Base-by-base conservation (phyloP, 805 yeast genomes). In the Pichia ethanolica region DNA sequence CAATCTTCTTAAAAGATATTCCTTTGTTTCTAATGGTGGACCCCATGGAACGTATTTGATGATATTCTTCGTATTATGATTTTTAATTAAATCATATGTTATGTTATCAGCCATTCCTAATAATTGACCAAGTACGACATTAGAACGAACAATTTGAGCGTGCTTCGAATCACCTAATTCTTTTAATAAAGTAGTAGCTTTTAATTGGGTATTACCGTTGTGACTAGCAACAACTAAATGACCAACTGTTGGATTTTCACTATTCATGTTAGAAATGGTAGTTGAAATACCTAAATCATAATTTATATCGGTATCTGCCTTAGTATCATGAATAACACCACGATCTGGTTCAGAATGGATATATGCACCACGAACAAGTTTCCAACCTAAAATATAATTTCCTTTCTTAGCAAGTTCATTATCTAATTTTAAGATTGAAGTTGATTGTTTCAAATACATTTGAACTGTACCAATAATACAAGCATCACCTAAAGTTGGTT, bases 1-100 rank as follows among this genome's bases (percentile, higher is more conserved):
- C 54, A 90, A 73, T 70, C 98, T 80, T 73, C 98, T 82, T 54
- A 83, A 72, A 53, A 90, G 70, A 64, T 90, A 90, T 58, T 88
- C 96, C 71, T 87, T 89, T 51, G 97, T 89, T 70, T 91, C 97
- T 57, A 80, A 69, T 49, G 96, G 95, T 35, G 97, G 97, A 9
- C 97, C 97, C 97, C 97, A 90, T 14, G 97, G 95, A 54, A 90
- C 97, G 64, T 91, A 90, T 70, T 91, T 91, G 69, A 91, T 83
- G 47, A 90, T 83, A 61, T 88, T 88, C 53, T 75, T 79, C 42
- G 79, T 86, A 42, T 78, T 73, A 56, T 85, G 79, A 43, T 81
- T 73, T 39, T 74, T 69, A 49, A 87, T 79, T 60, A 90, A 74
- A 57, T 86, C 88, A 64, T 77, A 75, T 28, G 97, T 88, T 53